Base-by-base conservation (phyloP, 2,329 filamentous ascomycete species). In the Parastagonospora nodorum region DNA sequence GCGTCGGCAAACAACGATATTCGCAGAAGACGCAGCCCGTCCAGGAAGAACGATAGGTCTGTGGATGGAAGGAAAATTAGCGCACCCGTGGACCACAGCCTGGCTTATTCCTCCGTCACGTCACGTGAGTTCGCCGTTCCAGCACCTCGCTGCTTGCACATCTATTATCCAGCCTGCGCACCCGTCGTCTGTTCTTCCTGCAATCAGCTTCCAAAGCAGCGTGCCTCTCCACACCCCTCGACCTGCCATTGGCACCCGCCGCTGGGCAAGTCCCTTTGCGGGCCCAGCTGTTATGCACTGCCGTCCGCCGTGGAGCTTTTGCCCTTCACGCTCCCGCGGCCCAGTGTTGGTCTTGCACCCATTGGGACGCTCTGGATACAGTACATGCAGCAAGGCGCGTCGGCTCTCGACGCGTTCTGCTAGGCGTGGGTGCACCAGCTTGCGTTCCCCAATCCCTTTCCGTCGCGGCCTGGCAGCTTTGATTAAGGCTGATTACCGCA, bases 401-500 rank as follows among this genome's bases (percentile, higher is more conserved):
- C 44, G 19, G 45, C 48, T 38, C 33, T 51, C 16, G 45, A 61
- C 55, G 55, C 55, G 46, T 50, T 51, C 38, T 50, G 36, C 49
- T 45, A 43, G 33, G 16, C 37, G 30, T 41, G 45, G 50, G 48
- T 52, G 44, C 33, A 45, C 32, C 57, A 24, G 44, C 50, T 45
- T 58, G 51, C 51, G 39, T 54, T 43, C 48, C 51, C 53, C 42
- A 44, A 31, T 41, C 48, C 44, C 45, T 51, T 51, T 51, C 50
- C 46, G 53, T 48, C 27, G 37, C 48, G 39, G 45, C 27, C 49
- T 43, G 53, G 28, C 48, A 54, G 19, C 16, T 53, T 50, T 48
- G 37, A 51, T 51, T 51, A 52, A 55, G 60, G 51, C 60, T 63
- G 60, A 59, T 54, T 50, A 53, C 48, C 48, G 51, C 53, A 53